A percentile compares a stretch with the other conserved stretches of the same genome.
Evolutionary conservation across 352 stramenopile species (phyloP).

Genomic region (Globisporangium recalcitrans): DNA sequence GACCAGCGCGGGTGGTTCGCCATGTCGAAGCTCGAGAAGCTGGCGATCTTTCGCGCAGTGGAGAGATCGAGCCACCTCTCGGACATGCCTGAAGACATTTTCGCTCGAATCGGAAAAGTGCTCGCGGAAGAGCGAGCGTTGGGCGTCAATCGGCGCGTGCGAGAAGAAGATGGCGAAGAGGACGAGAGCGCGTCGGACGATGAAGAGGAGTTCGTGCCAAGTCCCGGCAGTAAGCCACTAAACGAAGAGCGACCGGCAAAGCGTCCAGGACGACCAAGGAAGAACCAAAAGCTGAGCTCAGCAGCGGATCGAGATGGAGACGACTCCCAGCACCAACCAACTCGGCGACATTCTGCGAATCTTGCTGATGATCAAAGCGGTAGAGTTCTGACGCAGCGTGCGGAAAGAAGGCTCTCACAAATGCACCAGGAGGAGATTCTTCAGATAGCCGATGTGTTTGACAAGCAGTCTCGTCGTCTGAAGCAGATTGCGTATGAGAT

Average conservation of each 20-base stretch:
- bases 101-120: not conserved
- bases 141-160: not conserved
- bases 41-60: not conserved
- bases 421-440: not conserved
- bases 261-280: not conserved
- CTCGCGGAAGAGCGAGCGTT: not conserved
- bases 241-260: not conserved
- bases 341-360: not conserved
- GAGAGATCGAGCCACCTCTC: not conserved
- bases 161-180: not conserved
- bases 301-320: not conserved
- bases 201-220: not conserved
- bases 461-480: not conserved
- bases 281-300: not conserved
- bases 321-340: not conserved
- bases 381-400: not conserved
- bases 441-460: not conserved
- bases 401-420: not conserved
- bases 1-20: not conserved
- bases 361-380: not conserved
- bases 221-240: not conserved
- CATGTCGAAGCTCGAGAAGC: conserved; percentile 7
- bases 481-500: not conserved
- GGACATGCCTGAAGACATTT: conserved; percentile 4
- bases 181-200: not conserved